These are phyloP conservation scores for Debaryomycetaceae sp. DNA, from an alignment of 1,139 yeast species.

Conservation along the genomic window DNA sequence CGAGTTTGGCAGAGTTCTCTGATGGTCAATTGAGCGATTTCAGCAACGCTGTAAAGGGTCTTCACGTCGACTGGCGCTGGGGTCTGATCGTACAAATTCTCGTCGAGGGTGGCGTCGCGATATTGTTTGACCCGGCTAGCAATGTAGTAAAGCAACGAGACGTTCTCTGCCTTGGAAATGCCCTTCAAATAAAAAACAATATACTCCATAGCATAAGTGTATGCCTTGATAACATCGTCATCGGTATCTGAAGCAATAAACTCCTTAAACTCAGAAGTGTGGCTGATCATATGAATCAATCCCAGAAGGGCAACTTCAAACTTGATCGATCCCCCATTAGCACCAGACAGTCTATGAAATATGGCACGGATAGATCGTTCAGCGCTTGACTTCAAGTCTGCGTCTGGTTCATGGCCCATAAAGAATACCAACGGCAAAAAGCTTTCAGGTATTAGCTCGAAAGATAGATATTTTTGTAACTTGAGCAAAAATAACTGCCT, in stretches of 20 bases:
- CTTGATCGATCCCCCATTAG: constrained; percentile 34
- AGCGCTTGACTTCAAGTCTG: constrained; percentile 43
- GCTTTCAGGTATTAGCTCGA: constrained; percentile 54
- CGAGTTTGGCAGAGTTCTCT: constrained; percentile 53
- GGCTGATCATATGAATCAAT: constrained; percentile 67
- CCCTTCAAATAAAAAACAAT: constrained; percentile 56
- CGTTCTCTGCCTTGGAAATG: constrained; percentile 62
- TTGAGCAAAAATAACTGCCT: constrained; percentile 49
- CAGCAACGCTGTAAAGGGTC: constrained; percentile 64
- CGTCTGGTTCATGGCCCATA: constrained; percentile 70
- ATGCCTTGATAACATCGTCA: constrained; percentile 29
- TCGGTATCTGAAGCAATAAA: constrained; percentile 22
- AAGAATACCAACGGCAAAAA: constrained; percentile 68
- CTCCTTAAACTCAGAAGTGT: constrained; percentile 63
- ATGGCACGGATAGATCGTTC: constrained; percentile 74
- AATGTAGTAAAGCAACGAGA: constrained; percentile 69
- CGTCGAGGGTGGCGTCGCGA: constrained; percentile 48
- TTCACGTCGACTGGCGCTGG: constrained; percentile 22
- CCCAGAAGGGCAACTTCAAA: constrained; percentile 67
- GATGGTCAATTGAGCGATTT: constrained; percentile 64
- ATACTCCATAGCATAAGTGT: constrained; percentile 52
- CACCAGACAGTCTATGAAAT: constrained; percentile 38
- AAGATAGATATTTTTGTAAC: constrained; percentile 50
- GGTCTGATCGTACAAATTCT: constrained; percentile 27
- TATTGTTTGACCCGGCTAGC: constrained; percentile 80